Evolutionary conservation across 2,329 filamentous ascomycete genomes (phyloP).

Genomic region (Nigrograna mackinnonii): DNA sequence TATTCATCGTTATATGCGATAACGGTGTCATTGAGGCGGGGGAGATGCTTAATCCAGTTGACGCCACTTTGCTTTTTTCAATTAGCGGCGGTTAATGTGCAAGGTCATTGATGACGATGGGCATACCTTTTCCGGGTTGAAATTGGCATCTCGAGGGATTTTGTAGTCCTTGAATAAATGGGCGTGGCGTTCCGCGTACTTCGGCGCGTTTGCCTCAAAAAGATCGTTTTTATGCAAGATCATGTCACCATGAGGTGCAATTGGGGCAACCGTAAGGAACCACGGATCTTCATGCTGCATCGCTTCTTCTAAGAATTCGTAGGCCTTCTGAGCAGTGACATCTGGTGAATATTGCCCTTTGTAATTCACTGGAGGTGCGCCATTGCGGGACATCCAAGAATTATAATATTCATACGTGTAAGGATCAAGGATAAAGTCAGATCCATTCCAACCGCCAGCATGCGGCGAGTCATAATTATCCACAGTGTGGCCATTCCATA

Average conservation of each 20-base stretch:
- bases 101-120: no score
- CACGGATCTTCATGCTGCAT: constrained; percentile 60
- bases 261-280: constrained; percentile 67
- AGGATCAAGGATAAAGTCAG: constrained; percentile 65
- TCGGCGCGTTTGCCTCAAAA: constrained; percentile 43
- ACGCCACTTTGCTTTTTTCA: constrained; percentile 50
- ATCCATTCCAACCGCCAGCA: neutral
- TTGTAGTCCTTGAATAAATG: constrained; percentile 62
- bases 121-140: constrained; percentile 64
- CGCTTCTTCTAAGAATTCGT: constrained; percentile 64
- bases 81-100: no score
- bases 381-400: constrained; percentile 65
- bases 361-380: constrained; percentile 58
- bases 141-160: constrained; percentile 65
- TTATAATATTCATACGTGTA: constrained; percentile 71
- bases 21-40: constrained; percentile 47
- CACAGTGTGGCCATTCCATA: constrained; percentile 67
- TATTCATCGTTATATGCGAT: constrained; percentile 58
- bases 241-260: constrained; percentile 67
- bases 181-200: constrained; percentile 62
- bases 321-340: constrained; percentile 61
- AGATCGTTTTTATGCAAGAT: constrained; percentile 43
- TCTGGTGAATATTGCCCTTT: constrained; percentile 60
- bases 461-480: constrained; percentile 54
- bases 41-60: constrained; percentile 50